Evolutionary conservation across 2,329 filamentous ascomycete genomes (phyloP).

Genomic region (Clonostachys rhizophaga): DNA sequence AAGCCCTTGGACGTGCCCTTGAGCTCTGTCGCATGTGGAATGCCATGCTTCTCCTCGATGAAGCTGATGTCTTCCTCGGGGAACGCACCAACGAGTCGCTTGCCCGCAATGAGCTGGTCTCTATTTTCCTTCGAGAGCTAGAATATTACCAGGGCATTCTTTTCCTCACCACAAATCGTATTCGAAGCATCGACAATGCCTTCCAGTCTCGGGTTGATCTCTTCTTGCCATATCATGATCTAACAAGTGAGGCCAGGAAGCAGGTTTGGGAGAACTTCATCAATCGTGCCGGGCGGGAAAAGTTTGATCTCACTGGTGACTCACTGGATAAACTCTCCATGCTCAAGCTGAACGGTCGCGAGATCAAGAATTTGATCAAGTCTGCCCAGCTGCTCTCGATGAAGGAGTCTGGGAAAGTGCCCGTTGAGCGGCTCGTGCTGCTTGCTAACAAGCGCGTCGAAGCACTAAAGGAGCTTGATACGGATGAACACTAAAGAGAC

Average conservation of each 20-base stretch:
- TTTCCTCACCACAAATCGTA: conserved; percentile 46
- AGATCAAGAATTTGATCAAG: conserved; percentile 44
- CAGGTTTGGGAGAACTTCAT: conserved; percentile 30
- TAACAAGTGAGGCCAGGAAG: conserved; percentile 15
- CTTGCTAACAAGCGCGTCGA: conserved; percentile 22
- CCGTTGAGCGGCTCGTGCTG: conserved; percentile 18
- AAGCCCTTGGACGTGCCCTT: conserved; percentile 33
- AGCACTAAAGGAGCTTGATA: conserved; percentile 5
- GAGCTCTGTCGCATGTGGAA: conserved; percentile 31
- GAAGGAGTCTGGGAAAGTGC: conserved; percentile 18
- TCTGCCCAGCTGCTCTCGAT: conserved; percentile 25
- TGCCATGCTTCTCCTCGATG: conserved; percentile 28
- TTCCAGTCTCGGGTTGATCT: conserved; percentile 43
- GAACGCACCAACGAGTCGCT: conserved; percentile 19
- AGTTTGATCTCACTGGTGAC: conserved; percentile 15
- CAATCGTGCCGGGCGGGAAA: conserved; percentile 13
- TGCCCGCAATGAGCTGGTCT: conserved; percentile 27
- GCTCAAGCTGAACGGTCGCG: conserved; percentile 36
- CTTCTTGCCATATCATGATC: conserved; percentile 26
- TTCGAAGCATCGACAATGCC: conserved; percentile 41
- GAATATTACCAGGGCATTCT: conserved; percentile 42
- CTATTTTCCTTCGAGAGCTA: conserved; percentile 37
- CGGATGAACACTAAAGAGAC: too few species aligned
- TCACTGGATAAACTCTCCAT: conserved; percentile 25
- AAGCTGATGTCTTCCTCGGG: conserved; percentile 27